A percentile compares a stretch with the other conserved stretches of the same genome.
These are phyloP conservation scores for Monosporascus ibericus DNA, from an alignment of 2,329 filamentous ascomycete genomes.

Conservation along the genomic window DNA sequence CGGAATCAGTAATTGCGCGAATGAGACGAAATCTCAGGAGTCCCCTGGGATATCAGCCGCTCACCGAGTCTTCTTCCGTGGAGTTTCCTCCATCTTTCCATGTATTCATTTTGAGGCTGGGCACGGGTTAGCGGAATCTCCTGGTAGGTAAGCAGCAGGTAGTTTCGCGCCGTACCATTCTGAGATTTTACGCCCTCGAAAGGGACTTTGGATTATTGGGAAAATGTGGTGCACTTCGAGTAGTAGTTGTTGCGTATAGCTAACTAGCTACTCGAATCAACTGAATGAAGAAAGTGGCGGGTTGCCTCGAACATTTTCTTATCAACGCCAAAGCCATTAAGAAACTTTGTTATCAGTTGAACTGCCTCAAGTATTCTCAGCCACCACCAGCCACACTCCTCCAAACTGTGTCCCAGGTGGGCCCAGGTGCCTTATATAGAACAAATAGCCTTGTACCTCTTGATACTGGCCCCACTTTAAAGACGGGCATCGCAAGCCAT, in stretches of 20 bases:
- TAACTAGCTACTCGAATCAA: no score
- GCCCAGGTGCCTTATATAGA: background rate
- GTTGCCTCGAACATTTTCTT: background rate
- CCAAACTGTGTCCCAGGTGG: background rate
- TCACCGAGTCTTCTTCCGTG: conserved; percentile 27
- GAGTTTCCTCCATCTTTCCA: conserved; percentile 70
- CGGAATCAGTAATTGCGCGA: background rate
- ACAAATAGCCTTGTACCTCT: background rate
- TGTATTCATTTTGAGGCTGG: conserved; percentile 79
- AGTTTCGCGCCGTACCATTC: conserved; percentile 13
- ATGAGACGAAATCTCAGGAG: background rate
- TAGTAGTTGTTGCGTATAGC: no score
- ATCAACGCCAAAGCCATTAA: background rate
- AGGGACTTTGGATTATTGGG: conserved; percentile 15
- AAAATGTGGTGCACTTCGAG: background rate
- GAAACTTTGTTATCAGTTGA: background rate
- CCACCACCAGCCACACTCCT: background rate
- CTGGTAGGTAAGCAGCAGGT: conserved; percentile 18
- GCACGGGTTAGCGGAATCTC: conserved; percentile 8
- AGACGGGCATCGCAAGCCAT: background rate
- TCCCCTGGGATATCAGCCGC: background rate
- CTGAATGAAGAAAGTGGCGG: background rate
- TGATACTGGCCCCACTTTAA: background rate
- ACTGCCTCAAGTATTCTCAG: background rate
- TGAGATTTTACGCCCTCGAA: conserved; percentile 19